phyloP scores from a whole-genome alignment of 2,329 filamentous ascomycete genomes.

The Didymella sp. region DNA sequence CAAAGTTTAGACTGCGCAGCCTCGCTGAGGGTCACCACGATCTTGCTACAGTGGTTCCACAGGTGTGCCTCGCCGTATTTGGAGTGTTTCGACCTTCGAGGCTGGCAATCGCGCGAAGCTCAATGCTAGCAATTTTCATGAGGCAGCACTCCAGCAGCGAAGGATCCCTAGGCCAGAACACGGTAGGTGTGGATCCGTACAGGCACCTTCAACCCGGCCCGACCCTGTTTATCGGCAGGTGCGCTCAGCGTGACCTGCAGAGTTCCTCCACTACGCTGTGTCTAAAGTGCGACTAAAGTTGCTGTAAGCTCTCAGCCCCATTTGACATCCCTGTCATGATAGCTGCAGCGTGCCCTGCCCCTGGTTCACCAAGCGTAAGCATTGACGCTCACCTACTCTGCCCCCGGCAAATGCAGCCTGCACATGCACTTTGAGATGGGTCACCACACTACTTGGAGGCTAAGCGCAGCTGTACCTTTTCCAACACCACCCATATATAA shows the following conservation, averaged over 20 bases:
- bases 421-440: slow-evolving; percentile 31
- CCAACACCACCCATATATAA: slow-evolving; percentile 42
- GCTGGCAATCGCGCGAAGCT: slow-evolving; percentile 6
- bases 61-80: slow-evolving; percentile 21
- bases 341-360: slow-evolving; percentile 41
- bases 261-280: slow-evolving; percentile 29
- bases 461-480: slow-evolving; percentile 25
- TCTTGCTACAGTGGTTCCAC: slow-evolving; percentile 16
- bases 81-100: slow-evolving; percentile 15
- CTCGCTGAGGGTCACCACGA: slow-evolving; percentile 22
- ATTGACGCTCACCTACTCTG: slow-evolving; percentile 37
- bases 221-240: slow-evolving; percentile 24
- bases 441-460: slow-evolving; percentile 29
- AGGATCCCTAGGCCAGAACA: neutral
- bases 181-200: slow-evolving; percentile 6
- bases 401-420: slow-evolving; percentile 35
- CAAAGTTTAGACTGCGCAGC: slow-evolving; percentile 28
- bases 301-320: slow-evolving; percentile 49
- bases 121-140: slow-evolving; percentile 1
- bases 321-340: slow-evolving; percentile 34
- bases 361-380: slow-evolving; percentile 41
- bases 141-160: slow-evolving; percentile 11
- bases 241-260: slow-evolving; percentile 35
- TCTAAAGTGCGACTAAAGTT: slow-evolving; percentile 31
- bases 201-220: slow-evolving; percentile 21